These are phyloP conservation scores for Dactylellina haptotyla DNA, from an alignment of 2,329 filamentous ascomycete genomes.

Conservation along the genomic window DNA sequence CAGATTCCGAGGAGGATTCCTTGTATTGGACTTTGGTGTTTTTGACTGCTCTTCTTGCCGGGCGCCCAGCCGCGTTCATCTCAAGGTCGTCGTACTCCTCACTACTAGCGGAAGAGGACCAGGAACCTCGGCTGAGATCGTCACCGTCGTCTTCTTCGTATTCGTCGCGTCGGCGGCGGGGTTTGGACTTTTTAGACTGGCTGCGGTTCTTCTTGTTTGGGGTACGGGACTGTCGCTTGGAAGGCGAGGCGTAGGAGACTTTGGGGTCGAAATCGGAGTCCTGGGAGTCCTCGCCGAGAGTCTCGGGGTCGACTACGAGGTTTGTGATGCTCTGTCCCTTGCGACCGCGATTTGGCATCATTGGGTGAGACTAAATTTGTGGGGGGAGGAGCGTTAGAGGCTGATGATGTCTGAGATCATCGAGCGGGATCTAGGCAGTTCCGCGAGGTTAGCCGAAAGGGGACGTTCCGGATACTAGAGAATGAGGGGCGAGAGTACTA, in stretches of 20 bases:
- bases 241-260: constrained; percentile 43
- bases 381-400: constrained; percentile 15
- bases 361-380: constrained; percentile 5
- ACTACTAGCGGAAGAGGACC: constrained; percentile 15
- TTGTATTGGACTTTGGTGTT: constrained; percentile 48
- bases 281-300: constrained; percentile 48
- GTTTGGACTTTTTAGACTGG: constrained; percentile 31
- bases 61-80: constrained; percentile 55
- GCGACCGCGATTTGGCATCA: constrained; percentile 47
- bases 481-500: neutral
- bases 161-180: constrained; percentile 36
- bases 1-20: constrained; percentile 51
- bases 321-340: constrained; percentile 51
- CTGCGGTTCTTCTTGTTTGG: constrained; percentile 29
- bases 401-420: constrained; percentile 42
- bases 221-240: constrained; percentile 41
- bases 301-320: constrained; percentile 51
- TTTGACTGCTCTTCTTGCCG: constrained; percentile 49
- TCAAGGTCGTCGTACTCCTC: constrained; percentile 45
- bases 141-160: constrained; percentile 51
- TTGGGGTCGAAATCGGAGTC: constrained; percentile 50
- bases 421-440: constrained; percentile 43
- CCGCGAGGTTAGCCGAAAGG: neutral
- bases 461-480: neutral
- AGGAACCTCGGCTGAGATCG: constrained; percentile 47